phyloP scores from a whole-genome alignment of 208 protist genomes.

The Trypanosoma mega region DNA sequence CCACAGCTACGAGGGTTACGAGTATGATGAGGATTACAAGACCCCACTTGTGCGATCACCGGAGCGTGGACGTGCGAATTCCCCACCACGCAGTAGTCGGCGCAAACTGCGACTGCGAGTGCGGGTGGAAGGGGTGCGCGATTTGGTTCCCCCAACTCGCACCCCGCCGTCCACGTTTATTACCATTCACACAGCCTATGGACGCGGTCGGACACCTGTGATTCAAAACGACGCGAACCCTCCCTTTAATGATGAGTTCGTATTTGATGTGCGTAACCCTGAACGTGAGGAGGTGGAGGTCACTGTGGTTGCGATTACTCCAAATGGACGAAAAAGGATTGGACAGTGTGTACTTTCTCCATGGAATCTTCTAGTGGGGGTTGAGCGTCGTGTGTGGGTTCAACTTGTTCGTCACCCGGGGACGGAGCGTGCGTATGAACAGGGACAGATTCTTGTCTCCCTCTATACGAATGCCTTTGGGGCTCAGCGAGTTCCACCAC shows the following conservation, averaged over 20 bases:
- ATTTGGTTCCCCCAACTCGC: slow-evolving; percentile 35
- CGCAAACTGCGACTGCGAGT: slow-evolving; percentile 37
- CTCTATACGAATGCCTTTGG: slow-evolving; percentile 76
- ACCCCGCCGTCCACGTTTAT: slow-evolving; percentile 44
- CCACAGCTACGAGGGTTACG: no score
- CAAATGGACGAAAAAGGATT: slow-evolving; percentile 34
- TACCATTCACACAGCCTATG: slow-evolving; percentile 52
- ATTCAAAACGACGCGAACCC: slow-evolving; percentile 45
- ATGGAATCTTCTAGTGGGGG: slow-evolving; percentile 48
- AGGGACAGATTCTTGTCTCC: slow-evolving; percentile 57
- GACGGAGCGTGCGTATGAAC: slow-evolving; percentile 69
- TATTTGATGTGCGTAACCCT: slow-evolving; percentile 54
- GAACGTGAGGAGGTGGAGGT: slow-evolving; percentile 63
- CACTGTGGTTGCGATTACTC: slow-evolving; percentile 49
- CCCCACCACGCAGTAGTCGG: not conserved
- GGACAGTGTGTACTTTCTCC: slow-evolving; percentile 73
- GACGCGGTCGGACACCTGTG: slow-evolving; percentile 55
- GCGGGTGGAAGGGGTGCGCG: slow-evolving; percentile 52
- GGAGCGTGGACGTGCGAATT: no score
- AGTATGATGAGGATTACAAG: slow-evolving; percentile 17
- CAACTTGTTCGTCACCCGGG: slow-evolving; percentile 68
- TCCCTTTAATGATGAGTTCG: slow-evolving; percentile 78
- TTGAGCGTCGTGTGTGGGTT: slow-evolving; percentile 62
- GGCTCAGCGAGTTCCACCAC: slow-evolving; percentile 30
- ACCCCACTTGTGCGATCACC: not conserved